Evolutionary conservation across 2,329 filamentous ascomycete species (phyloP), one percentile per base, ranked within the genome.

Genomic region (Hypoxylon sp.): DNA sequence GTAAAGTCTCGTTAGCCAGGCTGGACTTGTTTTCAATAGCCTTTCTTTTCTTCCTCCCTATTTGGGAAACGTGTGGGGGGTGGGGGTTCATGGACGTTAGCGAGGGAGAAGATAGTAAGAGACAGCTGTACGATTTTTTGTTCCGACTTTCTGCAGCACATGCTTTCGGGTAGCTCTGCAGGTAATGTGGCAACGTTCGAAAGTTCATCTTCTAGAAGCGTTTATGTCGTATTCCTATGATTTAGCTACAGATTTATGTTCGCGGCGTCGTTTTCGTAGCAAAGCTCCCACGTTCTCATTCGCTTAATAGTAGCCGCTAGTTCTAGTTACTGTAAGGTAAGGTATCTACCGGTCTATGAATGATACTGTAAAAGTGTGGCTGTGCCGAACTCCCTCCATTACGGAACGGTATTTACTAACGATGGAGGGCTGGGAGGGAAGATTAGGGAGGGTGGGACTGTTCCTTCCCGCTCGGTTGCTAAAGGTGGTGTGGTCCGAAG

Each of bases 21-120:
- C 46, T 51, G 34, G 49, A 41, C 17, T 52, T 21, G 36, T 23
- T 43, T 5, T 5, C 48, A 49, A 56, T 17, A 45, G 14, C 25
- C 21, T n/a, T n/a, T 13, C 23, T 49, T 23, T 63, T 61, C 65
- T 65, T 70, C 68, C 68, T 70, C 68, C 65, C 68, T 65, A 49
- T 65, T 65, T 53, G 17, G 62, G 68, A 58, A 68, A 63, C 56
- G 61, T 51, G 68, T 65, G 68, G 68, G 65, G 68, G 56, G 65
- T 68, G 68, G 68, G 68, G 65, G 65, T 56, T 21, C 19, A 45
- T 19, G 10, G 41, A 25, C 32, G 60, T 52, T 32, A 14, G 48
- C 55, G 55, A 63, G 25, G 55, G 21, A 53, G 48, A 32, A 57
- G 46, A n/a, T 13, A 50, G 13, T 52, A 58, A 57, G 43, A 60